Base-by-base conservation (phyloP, 371 early-diverging fungal species). In the Sporodiniella umbellata region DNA sequence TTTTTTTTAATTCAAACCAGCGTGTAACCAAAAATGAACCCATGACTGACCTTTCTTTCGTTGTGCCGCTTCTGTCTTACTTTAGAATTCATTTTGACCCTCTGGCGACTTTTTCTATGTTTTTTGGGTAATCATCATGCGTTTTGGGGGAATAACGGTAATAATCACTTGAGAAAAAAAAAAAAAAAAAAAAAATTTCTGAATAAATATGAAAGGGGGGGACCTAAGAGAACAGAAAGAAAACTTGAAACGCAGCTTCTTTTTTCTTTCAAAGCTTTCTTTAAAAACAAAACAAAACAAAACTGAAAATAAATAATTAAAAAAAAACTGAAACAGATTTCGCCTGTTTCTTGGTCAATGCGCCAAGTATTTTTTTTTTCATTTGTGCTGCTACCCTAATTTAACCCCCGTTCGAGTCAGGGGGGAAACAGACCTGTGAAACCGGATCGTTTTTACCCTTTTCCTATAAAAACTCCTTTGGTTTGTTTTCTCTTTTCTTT, bases 11-110 rank as follows among this genome's bases (percentile, higher is more conserved):
- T 28, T 28, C 30, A 7, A 28, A 28, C 30, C 30, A 28, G 10
- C 4, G 30, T 28, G 37, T 37, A 37, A 37, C 37, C 30, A 7
- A 28, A n/a, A 40, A 40, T 40, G 40, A 40, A 40, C 40, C 40
- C 8, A 40, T 40, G 40, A 40, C 40, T 17, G 11, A 37, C 15
- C 15, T 11, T 37, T n/a, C n/a, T n/a, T n/a, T n/a, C n/a, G n/a
- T n/a, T n/a, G n/a, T n/a, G n/a, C n/a, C n/a, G n/a, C n/a, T n/a
- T n/a, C n/a, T n/a, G n/a, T n/a, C n/a, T n/a, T n/a, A n/a, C n/a
- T n/a, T n/a, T n/a, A n/a, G n/a, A n/a, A n/a, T n/a, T n/a, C n/a
- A n/a, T n/a, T n/a, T n/a, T n/a, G n/a, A 40, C 21, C 40, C 18
- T 40, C 21, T 40, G 21, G 40, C 7, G n/a, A n/a, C n/a, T 19